These are phyloP conservation scores for Musa acuminata DNA, from an alignment of 176 grass and related monocot species.

Conservation along the genomic window DNA sequence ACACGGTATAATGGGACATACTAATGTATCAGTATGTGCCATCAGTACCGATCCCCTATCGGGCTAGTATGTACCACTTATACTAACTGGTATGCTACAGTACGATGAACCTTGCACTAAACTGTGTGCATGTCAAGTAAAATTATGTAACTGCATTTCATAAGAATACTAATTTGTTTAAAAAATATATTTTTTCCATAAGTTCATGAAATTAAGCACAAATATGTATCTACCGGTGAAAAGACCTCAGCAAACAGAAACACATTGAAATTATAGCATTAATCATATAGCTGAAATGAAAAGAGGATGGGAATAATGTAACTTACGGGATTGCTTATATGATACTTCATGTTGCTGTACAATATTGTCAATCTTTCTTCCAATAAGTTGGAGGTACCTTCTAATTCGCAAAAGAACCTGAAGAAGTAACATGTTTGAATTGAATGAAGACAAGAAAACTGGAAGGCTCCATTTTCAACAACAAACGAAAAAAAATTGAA, in stretches of 20 bases:
- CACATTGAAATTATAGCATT: background rate
- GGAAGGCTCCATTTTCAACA: slow-evolving; percentile 14
- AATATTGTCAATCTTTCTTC: slow-evolving; percentile 79
- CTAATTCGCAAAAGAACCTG: slow-evolving; percentile 98
- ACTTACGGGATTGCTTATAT: slow-evolving; percentile 90
- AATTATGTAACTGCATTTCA: too few relatives aligned
- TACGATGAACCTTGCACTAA: too few relatives aligned
- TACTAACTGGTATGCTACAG: too few relatives aligned
- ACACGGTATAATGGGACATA: too few relatives aligned
- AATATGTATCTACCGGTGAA: background rate
- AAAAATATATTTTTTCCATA: too few relatives aligned
- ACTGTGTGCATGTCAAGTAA: too few relatives aligned
- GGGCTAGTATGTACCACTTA: too few relatives aligned
- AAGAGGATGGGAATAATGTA: background rate
- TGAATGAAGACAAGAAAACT: slow-evolving; percentile 1
- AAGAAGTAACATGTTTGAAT: slow-evolving; percentile 21
- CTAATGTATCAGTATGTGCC: too few relatives aligned
- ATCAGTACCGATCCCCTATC: too few relatives aligned
- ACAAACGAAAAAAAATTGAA: background rate
- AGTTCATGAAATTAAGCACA: too few relatives aligned
- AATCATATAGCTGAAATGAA: background rate
- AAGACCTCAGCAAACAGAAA: background rate
- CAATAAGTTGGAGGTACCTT: slow-evolving; percentile 87
- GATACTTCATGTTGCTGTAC: slow-evolving; percentile 75
- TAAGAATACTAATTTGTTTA: too few relatives aligned